Evolutionary conservation across 805 yeast genomes (phyloP), one percentile per base, ranked within the genome.

Genomic region (Tetrapisispora fleetii): DNA sequence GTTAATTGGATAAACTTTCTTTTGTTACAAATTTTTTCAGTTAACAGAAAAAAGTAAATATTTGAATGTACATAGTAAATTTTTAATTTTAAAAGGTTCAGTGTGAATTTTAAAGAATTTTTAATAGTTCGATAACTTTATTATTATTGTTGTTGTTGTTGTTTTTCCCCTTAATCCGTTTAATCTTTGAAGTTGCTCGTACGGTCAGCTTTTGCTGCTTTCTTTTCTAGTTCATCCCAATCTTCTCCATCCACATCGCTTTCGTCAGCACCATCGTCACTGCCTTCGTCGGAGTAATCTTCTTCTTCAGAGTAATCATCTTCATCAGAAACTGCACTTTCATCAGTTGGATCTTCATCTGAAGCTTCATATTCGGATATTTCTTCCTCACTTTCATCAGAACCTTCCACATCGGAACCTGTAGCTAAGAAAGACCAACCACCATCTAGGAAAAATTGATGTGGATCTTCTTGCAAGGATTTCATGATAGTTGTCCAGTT

Each of bases 401-500:
- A 85, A 32, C 73, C 79, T 52, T 80, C 95, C 45, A 78, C 84
- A 50, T 83, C 96, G 19, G 90, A 89, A 42, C 82, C 91, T 39
- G 93, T 91, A 28, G 89, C 86, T 66, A 93, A 77, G 77, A 93
- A 88, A 28, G 80, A 77, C 99, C 99, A 93, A 47, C 99, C 99
- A 48, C 98, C 99, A 59, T 87, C 95, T 43, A 78, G 70, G 68
- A 90, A 93, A 71, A 93, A 93, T 62, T 88, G 91, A 64, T 88
- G 88, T 14, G 99, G 98, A 66, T 93, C 96, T 4, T 89, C 81
- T 54, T 77, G 80, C 53, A 91, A 80, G 0, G 97, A 88, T 69
- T 89, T 91, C 96, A 93, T 91, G 63, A 93, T 90, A 22, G 89
- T 83, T 14, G 81, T 74, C 99, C 99, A 93, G 70, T 88, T 89